phyloP scores from a whole-genome alignment of 2,329 filamentous ascomycete genomes.

The Rhytidhysteron rufulum region DNA sequence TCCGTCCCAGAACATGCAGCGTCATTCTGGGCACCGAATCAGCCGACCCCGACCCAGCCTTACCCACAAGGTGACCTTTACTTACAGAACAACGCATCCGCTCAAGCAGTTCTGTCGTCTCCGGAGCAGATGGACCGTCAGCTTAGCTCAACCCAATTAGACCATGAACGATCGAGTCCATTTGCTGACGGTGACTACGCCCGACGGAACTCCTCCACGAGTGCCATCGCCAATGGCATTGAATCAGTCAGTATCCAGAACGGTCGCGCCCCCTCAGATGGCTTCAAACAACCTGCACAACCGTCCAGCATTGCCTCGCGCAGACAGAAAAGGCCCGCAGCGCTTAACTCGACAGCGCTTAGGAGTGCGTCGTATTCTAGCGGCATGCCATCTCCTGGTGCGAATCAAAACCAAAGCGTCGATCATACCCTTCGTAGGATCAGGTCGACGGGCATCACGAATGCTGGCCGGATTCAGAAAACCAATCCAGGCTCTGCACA shows the following conservation, averaged over 20 bases:
- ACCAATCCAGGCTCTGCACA: conserved; percentile 42
- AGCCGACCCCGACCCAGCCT: conserved; percentile 10
- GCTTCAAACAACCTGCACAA: conserved; percentile 34
- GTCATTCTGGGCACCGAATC: conserved; percentile 24
- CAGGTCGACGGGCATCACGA: conserved; percentile 41
- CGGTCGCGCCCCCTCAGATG: conserved; percentile 21
- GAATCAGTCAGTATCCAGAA: conserved; percentile 36
- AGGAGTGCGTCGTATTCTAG: conserved; percentile 42
- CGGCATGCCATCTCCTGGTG: conserved; percentile 38
- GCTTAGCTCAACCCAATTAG: conserved; percentile 25
- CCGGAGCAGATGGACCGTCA: conserved; percentile 27
- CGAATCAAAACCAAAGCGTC: conserved; percentile 13
- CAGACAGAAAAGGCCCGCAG: conserved; percentile 39
- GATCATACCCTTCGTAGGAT: conserved; percentile 45
- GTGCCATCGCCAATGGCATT: conserved; percentile 36
- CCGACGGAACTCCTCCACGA: conserved; percentile 36
- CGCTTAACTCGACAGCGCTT: conserved; percentile 35
- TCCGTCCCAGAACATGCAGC: conserved; percentile 29
- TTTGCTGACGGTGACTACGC: conserved; percentile 31
- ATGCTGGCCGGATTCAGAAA: conserved; percentile 47
- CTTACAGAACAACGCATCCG: conserved; percentile 33
- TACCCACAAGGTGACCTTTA: conserved; percentile 29
- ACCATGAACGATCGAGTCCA: conserved; percentile 25
- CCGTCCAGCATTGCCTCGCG: conserved; percentile 40
- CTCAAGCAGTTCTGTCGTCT: conserved; percentile 31